Conservation (phyloP, 345 rosid genomes). For the Passiflora organensis region DNA sequence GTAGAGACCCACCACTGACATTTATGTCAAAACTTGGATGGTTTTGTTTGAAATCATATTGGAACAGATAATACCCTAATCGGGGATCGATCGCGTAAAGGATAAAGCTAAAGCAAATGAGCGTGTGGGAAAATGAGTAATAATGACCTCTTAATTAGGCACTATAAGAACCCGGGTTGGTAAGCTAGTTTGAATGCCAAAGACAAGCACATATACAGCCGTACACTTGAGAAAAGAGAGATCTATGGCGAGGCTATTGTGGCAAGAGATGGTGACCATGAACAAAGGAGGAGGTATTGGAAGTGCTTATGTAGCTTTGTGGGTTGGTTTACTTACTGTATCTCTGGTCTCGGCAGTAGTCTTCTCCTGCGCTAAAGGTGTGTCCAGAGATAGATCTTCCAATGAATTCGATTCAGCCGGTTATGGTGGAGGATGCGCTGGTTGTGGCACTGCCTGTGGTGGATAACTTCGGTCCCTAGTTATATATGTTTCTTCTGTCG, state of each 20-base stretch:
- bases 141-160: no score
- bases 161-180: no score
- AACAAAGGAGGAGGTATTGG: constrained; percentile 6
- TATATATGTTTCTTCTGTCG: background rate
- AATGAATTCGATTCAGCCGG: constrained; percentile 13
- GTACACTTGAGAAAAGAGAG: background rate
- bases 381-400: constrained; percentile 24
- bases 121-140: no score
- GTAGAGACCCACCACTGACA: no score
- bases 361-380: constrained; percentile 53
- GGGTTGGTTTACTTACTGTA: constrained; percentile 37
- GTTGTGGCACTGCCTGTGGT: constrained; percentile 43
- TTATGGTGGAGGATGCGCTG: constrained; percentile 40
- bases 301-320: constrained; percentile 18
- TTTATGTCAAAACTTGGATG: no score
- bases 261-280: background rate
- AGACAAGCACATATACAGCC: no score
- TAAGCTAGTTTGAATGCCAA: no score
- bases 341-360: constrained; percentile 43
- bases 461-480: constrained; percentile 1
- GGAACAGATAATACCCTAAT: no score
- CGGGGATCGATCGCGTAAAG: no score
- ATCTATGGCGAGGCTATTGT: constrained; percentile 2
- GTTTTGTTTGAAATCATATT: no score
- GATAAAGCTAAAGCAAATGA: no score